Evolutionary conservation across 352 stramenopile genomes (phyloP).

Genomic region (Phytophthora pseudosyringae): DNA sequence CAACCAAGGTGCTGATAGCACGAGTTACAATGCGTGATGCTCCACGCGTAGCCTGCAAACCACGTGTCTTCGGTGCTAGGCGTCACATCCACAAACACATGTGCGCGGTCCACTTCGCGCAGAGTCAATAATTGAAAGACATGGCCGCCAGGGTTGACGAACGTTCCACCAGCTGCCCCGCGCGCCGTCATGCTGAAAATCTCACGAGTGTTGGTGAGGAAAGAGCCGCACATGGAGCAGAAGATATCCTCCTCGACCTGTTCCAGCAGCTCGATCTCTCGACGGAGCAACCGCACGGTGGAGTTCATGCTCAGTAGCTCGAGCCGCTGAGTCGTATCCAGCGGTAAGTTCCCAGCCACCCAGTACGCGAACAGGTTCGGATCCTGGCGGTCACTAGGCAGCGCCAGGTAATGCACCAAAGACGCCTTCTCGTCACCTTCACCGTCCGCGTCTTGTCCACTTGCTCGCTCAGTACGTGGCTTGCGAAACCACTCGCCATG

Average conservation of each 20-base stretch:
- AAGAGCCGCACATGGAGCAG: constrained; percentile 65
- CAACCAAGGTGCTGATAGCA: constrained; percentile 82
- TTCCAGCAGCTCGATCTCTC: constrained; percentile 64
- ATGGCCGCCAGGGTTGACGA: constrained; percentile 80
- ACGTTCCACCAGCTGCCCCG: constrained; percentile 63
- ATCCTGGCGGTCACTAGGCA: constrained; percentile 56
- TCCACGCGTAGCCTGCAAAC: constrained; percentile 86
- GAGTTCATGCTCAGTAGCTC: constrained; percentile 67
- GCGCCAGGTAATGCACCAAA: constrained; percentile 39
- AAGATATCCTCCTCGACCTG: constrained; percentile 69
- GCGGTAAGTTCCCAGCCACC: constrained; percentile 74
- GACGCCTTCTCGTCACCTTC: constrained; percentile 24
- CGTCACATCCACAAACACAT: constrained; percentile 52
- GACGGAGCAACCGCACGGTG: constrained; percentile 61
- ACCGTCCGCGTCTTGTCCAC: constrained; percentile 8
- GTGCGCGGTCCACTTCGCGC: constrained; percentile 48
- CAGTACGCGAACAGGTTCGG: constrained; percentile 81
- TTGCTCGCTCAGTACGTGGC: constrained; percentile 17
- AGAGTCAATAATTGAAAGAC: constrained; percentile 87
- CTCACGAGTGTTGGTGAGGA: constrained; percentile 70
- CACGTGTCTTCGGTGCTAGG: constrained; percentile 74
- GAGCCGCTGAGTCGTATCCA: constrained; percentile 64
- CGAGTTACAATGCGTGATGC: constrained; percentile 71
- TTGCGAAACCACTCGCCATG: constrained; percentile 79
- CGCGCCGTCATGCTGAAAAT: constrained; percentile 83